Base-by-base conservation (phyloP, 2,329 filamentous ascomycete species). In the Fusarium sublunatum region DNA sequence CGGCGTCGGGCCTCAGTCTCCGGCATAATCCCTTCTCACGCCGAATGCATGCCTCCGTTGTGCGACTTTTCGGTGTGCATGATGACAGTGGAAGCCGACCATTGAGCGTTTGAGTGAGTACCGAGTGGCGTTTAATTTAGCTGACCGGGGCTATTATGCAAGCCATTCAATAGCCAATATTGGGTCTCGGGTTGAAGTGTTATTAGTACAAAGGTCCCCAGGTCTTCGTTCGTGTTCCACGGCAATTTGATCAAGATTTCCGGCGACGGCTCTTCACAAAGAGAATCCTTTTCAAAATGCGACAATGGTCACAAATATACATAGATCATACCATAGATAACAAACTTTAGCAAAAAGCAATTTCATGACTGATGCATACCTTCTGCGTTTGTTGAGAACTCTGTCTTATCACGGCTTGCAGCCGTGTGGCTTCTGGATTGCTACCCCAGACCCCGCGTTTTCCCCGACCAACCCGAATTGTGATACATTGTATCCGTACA, bases 371-470 rank as follows among this genome's bases (percentile, higher is more conserved):
- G n/a, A 10, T 35, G 24, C 19, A 36, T n/a, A 28, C 28, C 24
- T 5, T 5, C 9, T n/a, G 15, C 15, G n/a, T 32, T 53, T 53
- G 49, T 53, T 48, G 22, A 48, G 42, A 25, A 31, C 42, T 24
- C 28, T 26, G 38, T 38, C 12, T 35, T 38, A 19, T 12, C 29
- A 15, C 19, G 19, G 7, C 12, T 40, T 34, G 40, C n/a, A 38
- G 34, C 28, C 31, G n/a, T 43, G 44, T 47, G 53, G 61, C 36
- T 46, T 26, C 28, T 32, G 41, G 36, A 25, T 53, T 32, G 25
- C 28, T 47, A 56, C 52, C 52, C 60, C 56, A 45, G 50, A 67
- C 66, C 63, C 66, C 63, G 42, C 59, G 53, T 62, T 58, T 35
- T 41, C 39, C 15, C 38, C 44, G 13, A 29, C n/a, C 34, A 50